phyloP scores from a whole-genome alignment of 2,329 filamentous ascomycete genomes.

The Fusarium sp. region DNA sequence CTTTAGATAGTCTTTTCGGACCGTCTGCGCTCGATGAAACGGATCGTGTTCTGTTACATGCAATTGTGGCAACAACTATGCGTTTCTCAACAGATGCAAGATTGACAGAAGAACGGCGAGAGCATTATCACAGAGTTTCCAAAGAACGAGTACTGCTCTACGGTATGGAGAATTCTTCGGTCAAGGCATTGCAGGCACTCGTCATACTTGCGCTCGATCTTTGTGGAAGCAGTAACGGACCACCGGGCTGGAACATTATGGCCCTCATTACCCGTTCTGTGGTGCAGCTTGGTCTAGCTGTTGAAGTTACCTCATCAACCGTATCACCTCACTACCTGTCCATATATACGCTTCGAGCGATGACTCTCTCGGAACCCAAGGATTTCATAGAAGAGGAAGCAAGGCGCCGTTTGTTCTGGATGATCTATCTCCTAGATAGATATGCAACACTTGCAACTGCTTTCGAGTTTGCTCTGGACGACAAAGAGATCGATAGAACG shows the following conservation, averaged over 20 bases:
- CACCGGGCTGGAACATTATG: slow-evolving; percentile 91
- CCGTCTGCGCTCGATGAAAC: slow-evolving; percentile 80
- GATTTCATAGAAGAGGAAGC: slow-evolving; percentile 93
- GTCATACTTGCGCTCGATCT: slow-evolving; percentile 89
- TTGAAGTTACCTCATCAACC: slow-evolving; percentile 82
- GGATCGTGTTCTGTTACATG: slow-evolving; percentile 84
- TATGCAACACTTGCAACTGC: slow-evolving; percentile 92
- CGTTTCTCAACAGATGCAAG: slow-evolving; percentile 83
- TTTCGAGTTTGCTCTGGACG: slow-evolving; percentile 89
- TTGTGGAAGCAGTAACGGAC: slow-evolving; percentile 87
- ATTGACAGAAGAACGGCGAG: slow-evolving; percentile 77
- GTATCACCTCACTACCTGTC: slow-evolving; percentile 83
- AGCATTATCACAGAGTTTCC: slow-evolving; percentile 80
- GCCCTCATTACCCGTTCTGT: slow-evolving; percentile 89
- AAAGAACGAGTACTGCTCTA: slow-evolving; percentile 90
- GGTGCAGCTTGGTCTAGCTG: slow-evolving; percentile 85
- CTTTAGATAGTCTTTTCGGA: slow-evolving; percentile 84
- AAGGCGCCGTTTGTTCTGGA: slow-evolving; percentile 88
- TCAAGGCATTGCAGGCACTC: slow-evolving; percentile 86
- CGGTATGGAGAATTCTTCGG: slow-evolving; percentile 88
- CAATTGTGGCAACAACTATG: slow-evolving; percentile 88
- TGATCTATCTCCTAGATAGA: slow-evolving; percentile 89
- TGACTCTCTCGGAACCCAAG: slow-evolving; percentile 82
- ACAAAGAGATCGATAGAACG: slow-evolving; percentile 88
- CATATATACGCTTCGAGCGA: slow-evolving; percentile 88